Conservation (phyloP, 495 filamentous ascomycete genomes). For the Trichoderma gamsii region DNA sequence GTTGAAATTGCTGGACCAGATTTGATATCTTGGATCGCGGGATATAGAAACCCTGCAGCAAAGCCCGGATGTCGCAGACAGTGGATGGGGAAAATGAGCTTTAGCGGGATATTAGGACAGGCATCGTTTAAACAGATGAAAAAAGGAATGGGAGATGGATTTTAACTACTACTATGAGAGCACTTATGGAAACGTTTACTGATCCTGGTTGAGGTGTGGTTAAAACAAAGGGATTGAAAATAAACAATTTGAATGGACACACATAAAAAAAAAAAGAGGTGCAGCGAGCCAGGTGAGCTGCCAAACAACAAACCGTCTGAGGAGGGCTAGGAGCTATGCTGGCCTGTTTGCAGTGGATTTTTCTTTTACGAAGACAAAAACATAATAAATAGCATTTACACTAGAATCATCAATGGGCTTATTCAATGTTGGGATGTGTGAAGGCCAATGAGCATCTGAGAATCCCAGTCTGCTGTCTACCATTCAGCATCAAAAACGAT, state of each 20-base stretch:
- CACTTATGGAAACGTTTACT: background rate
- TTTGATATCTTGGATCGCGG: constrained; percentile 12
- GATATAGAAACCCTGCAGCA: constrained; percentile 12
- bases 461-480: background rate
- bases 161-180: background rate
- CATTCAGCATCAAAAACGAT: background rate
- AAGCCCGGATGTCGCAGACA: constrained; percentile 14
- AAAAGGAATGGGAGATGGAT: constrained; percentile 4
- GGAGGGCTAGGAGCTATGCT: background rate
- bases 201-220: background rate
- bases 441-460: background rate
- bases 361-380: too few relatives aligned
- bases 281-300: background rate
- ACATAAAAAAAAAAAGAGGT: background rate
- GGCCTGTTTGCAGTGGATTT: background rate
- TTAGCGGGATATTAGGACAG: constrained; percentile 7
- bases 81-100: constrained; percentile 13
- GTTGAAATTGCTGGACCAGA: constrained; percentile 12
- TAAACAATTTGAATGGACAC: background rate
- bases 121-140: constrained; percentile 14
- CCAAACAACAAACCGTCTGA: background rate
- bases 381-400: background rate
- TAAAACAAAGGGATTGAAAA: background rate
- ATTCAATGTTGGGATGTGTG: background rate
- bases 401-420: background rate